A percentile compares a stretch with the other conserved stretches of the same genome.
Conservation (phyloP, 148 eudicot species). For the Limonium bicolor region DNA sequence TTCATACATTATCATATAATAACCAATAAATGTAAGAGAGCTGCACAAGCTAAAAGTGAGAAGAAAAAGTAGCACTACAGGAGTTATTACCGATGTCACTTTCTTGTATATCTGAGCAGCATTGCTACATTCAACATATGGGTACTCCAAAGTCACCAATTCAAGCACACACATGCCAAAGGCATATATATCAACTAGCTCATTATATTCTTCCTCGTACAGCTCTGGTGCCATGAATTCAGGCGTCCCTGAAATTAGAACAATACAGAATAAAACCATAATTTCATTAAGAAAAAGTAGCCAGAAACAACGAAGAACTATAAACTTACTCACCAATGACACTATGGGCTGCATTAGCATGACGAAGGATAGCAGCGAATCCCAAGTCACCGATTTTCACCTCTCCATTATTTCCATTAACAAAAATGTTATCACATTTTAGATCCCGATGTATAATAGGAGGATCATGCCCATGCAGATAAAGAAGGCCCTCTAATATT, state of each 20-base stretch:
- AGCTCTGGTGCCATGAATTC: conserved; percentile 21
- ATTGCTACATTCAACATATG: conserved; percentile 12
- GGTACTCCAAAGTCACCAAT: conserved; percentile 13
- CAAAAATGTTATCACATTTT: conserved; percentile 14
- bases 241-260: conserved; percentile 13
- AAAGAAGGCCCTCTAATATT: conserved; percentile 8
- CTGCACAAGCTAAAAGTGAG: too few relatives aligned
- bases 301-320: neutral
- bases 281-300: neutral
- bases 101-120: conserved; percentile 6
- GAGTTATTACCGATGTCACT: conserved; percentile 8
- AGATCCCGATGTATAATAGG: conserved; percentile 18
- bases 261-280: neutral
- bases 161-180: conserved; percentile 16
- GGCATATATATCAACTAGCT: conserved; percentile 13
- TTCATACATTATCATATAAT: too few relatives aligned
- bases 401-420: conserved; percentile 17
- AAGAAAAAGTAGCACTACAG: neutral
- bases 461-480: conserved; percentile 15
- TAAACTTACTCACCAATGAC: conserved; percentile 1
- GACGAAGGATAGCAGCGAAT: conserved; percentile 8
- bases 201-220: conserved; percentile 12
- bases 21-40: too few relatives aligned
- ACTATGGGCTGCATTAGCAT: conserved; percentile 11
- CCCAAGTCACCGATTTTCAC: conserved; percentile 19